Percentiles rank a stretch among this genome's conserved stretches.
Conservation (phyloP, 164 flowering plant species). For the Hamamelis virginiana region DNA sequence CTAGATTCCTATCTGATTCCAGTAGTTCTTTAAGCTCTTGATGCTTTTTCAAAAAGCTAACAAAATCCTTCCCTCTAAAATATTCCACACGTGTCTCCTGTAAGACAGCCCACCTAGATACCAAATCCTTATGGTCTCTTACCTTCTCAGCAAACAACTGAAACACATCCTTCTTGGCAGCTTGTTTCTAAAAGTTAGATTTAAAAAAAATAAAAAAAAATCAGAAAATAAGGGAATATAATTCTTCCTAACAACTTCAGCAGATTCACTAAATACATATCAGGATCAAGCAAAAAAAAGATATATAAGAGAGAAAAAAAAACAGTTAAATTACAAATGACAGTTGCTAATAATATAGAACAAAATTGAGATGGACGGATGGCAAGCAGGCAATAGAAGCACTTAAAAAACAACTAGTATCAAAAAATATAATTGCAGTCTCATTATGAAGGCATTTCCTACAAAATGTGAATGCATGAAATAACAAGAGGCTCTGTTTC, state of each 20-base stretch:
- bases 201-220: neutral
- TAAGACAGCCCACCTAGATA: constrained; percentile 94
- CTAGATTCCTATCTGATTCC: constrained; percentile 66
- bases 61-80: constrained; percentile 92
- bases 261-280: neutral
- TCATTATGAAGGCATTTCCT: neutral
- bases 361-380: neutral
- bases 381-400: neutral
- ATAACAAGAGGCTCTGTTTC: neutral
- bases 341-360: neutral
- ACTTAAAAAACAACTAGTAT: neutral
- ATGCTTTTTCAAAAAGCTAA: constrained; percentile 71
- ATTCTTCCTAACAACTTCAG: neutral
- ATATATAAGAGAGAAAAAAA: neutral
- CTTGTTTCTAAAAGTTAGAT: constrained; percentile 57
- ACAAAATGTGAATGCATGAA: neutral
- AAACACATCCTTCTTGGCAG: constrained; percentile 72
- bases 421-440: neutral
- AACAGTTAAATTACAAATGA: neutral
- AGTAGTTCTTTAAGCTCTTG: constrained; percentile 74
- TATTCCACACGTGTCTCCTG: constrained; percentile 97
- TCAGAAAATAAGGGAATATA: neutral
- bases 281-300: neutral
- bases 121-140: constrained; percentile 86
- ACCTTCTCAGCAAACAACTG: constrained; percentile 95